phyloP scores from a whole-genome alignment of 108 stramenopile genomes.

The Chaetoceros tenuissimus region DNA sequence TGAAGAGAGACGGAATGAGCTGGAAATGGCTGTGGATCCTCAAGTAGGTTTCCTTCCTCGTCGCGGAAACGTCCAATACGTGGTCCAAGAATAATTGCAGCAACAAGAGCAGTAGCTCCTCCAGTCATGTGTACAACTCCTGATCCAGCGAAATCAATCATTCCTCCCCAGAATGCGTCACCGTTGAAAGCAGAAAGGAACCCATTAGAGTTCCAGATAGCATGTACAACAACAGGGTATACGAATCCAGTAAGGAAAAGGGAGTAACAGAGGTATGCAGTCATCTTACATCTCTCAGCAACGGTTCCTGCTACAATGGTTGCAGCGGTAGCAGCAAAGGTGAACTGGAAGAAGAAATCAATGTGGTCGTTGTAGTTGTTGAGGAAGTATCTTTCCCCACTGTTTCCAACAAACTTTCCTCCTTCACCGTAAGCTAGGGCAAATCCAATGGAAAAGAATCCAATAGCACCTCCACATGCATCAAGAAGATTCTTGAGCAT shows the following conservation, averaged over 20 bases:
- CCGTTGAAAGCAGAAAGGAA: slow-evolving; percentile 42
- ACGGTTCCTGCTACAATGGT: slow-evolving; percentile 93
- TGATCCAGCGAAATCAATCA: slow-evolving; percentile 88
- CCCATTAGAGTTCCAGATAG: slow-evolving; percentile 66
- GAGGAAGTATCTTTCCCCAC: slow-evolving; percentile 50
- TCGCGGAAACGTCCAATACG: slow-evolving; percentile 82
- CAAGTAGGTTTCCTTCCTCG: slow-evolving; percentile 65
- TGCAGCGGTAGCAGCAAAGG: slow-evolving; percentile 76
- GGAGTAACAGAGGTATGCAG: slow-evolving; percentile 77
- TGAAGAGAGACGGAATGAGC: slow-evolving; percentile 69
- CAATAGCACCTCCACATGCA: slow-evolving; percentile 69
- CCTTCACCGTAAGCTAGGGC: slow-evolving; percentile 72
- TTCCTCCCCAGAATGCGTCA: slow-evolving; percentile 54
- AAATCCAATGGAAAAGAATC: slow-evolving; percentile 68
- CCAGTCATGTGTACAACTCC: slow-evolving; percentile 93
- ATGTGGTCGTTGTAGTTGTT: slow-evolving; percentile 27
- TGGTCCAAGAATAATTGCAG: slow-evolving; percentile 77
- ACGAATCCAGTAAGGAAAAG: slow-evolving; percentile 70
- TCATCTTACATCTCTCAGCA: slow-evolving; percentile 91
- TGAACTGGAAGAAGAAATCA: slow-evolving; percentile 56
- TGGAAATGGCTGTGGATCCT: slow-evolving; percentile 42
- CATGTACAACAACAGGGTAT: slow-evolving; percentile 82
- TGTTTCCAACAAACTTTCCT: slow-evolving; percentile 12
- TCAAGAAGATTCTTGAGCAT: slow-evolving; percentile 87
- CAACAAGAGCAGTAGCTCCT: slow-evolving; percentile 79